Percentiles rank a stretch among this genome's conserved stretches.
phyloP scores from a whole-genome alignment of 2,329 filamentous ascomycete species.

The Akanthomyces uredinophilus region DNA sequence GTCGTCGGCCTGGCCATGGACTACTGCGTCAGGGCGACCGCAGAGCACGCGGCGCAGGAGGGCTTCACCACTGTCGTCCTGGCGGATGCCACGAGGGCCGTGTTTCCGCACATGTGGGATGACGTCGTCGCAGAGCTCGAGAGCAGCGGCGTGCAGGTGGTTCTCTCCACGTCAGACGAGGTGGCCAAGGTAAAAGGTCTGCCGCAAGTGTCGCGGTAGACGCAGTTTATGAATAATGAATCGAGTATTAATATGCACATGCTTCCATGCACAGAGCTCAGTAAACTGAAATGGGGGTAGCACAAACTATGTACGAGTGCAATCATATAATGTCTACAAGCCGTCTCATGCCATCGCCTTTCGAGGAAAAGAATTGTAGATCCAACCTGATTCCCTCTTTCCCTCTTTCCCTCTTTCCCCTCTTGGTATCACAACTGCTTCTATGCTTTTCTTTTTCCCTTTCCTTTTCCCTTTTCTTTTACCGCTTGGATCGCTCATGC shows the following conservation, averaged over 20 bases:
- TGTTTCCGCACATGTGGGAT: slow-evolving; percentile 58
- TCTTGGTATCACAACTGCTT: background rate
- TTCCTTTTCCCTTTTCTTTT: slow-evolving; percentile 13
- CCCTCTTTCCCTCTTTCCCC: too few relatives aligned
- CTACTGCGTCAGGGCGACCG: slow-evolving; percentile 81
- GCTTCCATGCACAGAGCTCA: background rate
- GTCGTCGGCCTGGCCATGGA: slow-evolving; percentile 83
- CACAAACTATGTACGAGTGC: background rate
- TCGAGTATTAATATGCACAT: background rate
- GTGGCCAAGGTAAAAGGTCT: slow-evolving; percentile 41
- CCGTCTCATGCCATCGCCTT: background rate
- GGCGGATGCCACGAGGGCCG: slow-evolving; percentile 70
- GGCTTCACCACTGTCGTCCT: slow-evolving; percentile 76
- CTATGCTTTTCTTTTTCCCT: background rate
- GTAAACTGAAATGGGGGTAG: background rate
- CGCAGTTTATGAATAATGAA: background rate
- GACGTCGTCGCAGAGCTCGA: slow-evolving; percentile 49
- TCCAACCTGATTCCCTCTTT: too few relatives aligned
- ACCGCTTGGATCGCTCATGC: slow-evolving; percentile 31
- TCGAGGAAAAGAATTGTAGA: background rate
- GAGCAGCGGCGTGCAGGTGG: slow-evolving; percentile 55
- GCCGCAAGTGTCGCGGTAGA: background rate
- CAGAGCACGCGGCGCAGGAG: slow-evolving; percentile 67
- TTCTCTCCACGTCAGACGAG: slow-evolving; percentile 52
- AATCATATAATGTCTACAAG: background rate